Evolutionary conservation across 768 basidiomycete genomes (phyloP), one percentile per base, ranked within the genome.

Genomic region (Mycena galericulata): DNA sequence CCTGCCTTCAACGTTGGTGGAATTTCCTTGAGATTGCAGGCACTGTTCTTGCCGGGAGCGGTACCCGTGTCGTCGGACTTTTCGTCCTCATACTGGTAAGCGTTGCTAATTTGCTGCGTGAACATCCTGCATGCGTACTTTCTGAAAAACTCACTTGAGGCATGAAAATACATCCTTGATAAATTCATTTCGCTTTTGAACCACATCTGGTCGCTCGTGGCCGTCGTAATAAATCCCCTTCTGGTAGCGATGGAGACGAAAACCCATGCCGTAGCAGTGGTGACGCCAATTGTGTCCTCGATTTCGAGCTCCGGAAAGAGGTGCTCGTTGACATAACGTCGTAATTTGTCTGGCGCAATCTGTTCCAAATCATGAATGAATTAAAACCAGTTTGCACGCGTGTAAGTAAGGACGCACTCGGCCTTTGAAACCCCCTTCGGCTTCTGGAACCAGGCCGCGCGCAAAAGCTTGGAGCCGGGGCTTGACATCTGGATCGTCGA

Each of bases 161-260:
- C 47, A 61, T n/a, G 43, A 45, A 43, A 50, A 46, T 20, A 60
- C 27, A 45, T 61, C 38, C 51, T 53, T 49, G 55, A 68, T 60
- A 34, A 64, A 72, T 34, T 68, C 67, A 18, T 68, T 51, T 26
- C 70, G 70, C 29, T 43, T 56, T 56, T 72, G 51, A 24, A 74
- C 70, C n/a, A 75, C 74, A 67, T 75, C 73, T 18, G 65, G 68
- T 46, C 64, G 41, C 40, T 75, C 63, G 32, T 75, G 73, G 41
- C 74, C 67, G 22, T 75, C 74, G 47, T 62, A 69, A 68, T 74
- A 75, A n/a, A 73, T 56, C 0, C 67, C 72, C 62, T 75, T 74
- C 38, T 56, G 55, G 22, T 64, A 59, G 29, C 53, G 49, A 18
- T 36, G 43, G 29, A 57, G 47, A 27, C 41, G 43, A 46, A 62